Percentiles rank a stretch among this genome's conserved stretches.
phyloP scores from a whole-genome alignment of 2,329 filamentous ascomycete genomes.

The Colletotrichum sp. region DNA sequence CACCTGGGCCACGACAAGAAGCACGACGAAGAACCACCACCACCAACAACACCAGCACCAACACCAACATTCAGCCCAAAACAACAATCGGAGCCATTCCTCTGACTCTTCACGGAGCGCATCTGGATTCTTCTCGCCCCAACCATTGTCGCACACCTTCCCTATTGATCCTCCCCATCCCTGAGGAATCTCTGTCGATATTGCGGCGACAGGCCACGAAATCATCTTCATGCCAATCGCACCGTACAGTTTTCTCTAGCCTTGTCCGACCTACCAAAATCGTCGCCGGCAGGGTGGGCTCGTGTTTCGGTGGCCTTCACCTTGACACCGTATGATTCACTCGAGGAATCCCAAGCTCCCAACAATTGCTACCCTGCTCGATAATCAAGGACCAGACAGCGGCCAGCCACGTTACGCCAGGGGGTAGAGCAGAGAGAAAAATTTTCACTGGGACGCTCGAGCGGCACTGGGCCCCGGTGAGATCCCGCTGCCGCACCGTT shows the following conservation, averaged over 20 bases:
- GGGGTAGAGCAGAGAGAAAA: not conserved
- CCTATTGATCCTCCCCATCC: not conserved
- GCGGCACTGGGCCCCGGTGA: constrained; percentile 7
- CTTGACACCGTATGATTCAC: constrained; percentile 18
- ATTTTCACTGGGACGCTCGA: constrained; percentile 14
- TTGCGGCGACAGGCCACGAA: not conserved
- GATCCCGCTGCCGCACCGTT: not conserved
- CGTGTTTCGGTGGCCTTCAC: constrained; percentile 15
- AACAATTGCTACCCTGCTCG: constrained; percentile 10
- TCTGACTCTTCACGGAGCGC: not conserved
- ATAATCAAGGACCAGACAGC: constrained; percentile 5
- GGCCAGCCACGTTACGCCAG: constrained; percentile 17
- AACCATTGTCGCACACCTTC: not conserved
- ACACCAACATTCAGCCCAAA: not conserved
- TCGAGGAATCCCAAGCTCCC: constrained; percentile 13
- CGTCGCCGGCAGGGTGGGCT: not conserved
- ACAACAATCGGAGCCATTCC: not conserved
- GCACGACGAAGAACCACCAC: not conserved
- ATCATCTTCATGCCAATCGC: constrained; percentile 7
- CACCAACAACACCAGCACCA: not conserved
- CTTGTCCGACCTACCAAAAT: not conserved
- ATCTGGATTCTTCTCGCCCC: not conserved
- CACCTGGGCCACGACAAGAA: not conserved
- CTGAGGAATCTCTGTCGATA: constrained; percentile 5
- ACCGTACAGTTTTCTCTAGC: not conserved